Base-by-base conservation (phyloP, 2,329 filamentous ascomycete species). In the Ophiostoma ips region DNA sequence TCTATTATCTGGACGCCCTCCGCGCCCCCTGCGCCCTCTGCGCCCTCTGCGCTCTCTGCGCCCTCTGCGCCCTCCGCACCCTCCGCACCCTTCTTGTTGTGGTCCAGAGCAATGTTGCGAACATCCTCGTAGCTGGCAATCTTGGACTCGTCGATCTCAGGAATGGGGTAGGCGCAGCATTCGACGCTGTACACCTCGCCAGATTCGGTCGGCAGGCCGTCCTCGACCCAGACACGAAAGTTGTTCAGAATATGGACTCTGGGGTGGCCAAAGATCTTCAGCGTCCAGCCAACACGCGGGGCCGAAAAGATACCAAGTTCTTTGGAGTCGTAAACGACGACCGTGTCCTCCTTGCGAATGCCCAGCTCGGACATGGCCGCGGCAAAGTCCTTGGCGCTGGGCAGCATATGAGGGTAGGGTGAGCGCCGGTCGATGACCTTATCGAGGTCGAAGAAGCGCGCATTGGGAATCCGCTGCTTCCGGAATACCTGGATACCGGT, bases 361-460 rank as follows among this genome's bases (percentile, higher is more conserved):
- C 92, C 92, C 46, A 98, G 69, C 56, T 84, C 78, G 58, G 84
- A 83, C 89, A 98, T 94, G 38, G 89, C 87, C 49, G 82, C 77
- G 41, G 87, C 85, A 62, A 98, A 96, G 48, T 79, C 75, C 60
- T 85, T 80, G 35, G 85, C 73, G 8, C 76, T 82, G 3, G 92
- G 92, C 3, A 98, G 78, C 92, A 98, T 98, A 65, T 98, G 92
- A 8, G 92, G 90, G 63, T 95, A 96, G 1, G 87, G 84, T 50
- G 84, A 94, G 58, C 80, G 79, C 56, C 81, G 81, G 66, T 98
- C 89, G 60, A 92, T 87, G 62, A 95, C 77, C 59, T 81, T 87
- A 67, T 98, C 92, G 49, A 98, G 75, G 65, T 98, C 89, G 65
- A 98, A 98, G 76, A 96, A 98, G 31, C 88, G 84, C 1, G 92